phyloP scores from a whole-genome alignment of 495 filamentous ascomycete species.

The Daldinia decipiens region DNA sequence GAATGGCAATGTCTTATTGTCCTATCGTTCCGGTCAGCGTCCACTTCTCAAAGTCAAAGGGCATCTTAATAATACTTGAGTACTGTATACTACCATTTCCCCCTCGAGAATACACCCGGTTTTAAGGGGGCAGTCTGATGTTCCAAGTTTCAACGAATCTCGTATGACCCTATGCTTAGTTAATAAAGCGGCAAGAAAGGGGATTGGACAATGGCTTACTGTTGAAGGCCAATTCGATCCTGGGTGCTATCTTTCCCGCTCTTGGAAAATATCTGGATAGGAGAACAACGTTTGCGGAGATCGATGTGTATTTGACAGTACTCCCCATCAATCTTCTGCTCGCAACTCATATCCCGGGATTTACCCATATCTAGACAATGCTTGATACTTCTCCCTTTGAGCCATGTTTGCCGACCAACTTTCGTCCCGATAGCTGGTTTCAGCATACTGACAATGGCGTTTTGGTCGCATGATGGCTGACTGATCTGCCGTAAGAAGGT shows the following conservation, averaged over 20 bases:
- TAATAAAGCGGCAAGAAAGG: constrained; percentile 3
- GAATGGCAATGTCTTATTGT: constrained; percentile 70
- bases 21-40: constrained; percentile 45
- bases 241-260: constrained; percentile 86
- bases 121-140: constrained; percentile 64
- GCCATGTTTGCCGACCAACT: constrained; percentile 74
- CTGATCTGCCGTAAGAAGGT: constrained; percentile 44
- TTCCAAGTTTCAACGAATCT: constrained; percentile 67
- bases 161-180: constrained; percentile 55
- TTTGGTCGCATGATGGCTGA: constrained; percentile 24
- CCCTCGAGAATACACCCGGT: constrained; percentile 80
- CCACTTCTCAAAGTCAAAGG: neutral
- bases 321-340: constrained; percentile 88
- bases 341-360: constrained; percentile 71
- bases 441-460: constrained; percentile 52
- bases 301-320: constrained; percentile 90
- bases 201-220: constrained; percentile 54
- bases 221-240: constrained; percentile 71
- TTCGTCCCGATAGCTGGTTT: constrained; percentile 75
- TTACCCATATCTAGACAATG: constrained; percentile 73
- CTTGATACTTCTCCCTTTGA: constrained; percentile 80
- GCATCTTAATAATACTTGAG: constrained; percentile 53
- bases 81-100: constrained; percentile 81
- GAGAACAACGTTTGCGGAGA: constrained; percentile 59
- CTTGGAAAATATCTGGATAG: constrained; percentile 87